Evolutionary conservation across 768 basidiomycete genomes (phyloP).

Genomic region (Candolleomyces aberdarensis): DNA sequence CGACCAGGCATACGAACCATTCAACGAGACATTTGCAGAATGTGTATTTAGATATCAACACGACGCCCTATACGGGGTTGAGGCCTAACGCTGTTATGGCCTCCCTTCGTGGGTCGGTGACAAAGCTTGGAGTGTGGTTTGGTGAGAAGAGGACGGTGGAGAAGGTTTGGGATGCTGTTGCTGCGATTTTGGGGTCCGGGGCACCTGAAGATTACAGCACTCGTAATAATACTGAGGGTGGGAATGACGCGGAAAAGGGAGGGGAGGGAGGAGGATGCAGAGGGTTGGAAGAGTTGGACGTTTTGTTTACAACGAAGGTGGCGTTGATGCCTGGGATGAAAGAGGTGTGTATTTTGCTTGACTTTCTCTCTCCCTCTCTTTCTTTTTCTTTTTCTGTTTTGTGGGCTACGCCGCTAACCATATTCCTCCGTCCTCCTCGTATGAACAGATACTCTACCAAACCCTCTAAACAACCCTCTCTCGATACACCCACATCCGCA

Average conservation of each 20-base stretch:
- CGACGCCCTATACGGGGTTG: constrained; percentile 43
- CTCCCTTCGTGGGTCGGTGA: constrained; percentile 27
- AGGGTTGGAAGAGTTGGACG: constrained; percentile 24
- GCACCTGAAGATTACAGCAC: not conserved
- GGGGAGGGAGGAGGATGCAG: constrained; percentile 15
- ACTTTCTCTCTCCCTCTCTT: not conserved
- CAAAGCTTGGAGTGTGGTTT: constrained; percentile 33
- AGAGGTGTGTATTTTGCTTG: constrained; percentile 25
- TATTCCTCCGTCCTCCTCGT: no score
- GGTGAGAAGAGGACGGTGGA: constrained; percentile 38
- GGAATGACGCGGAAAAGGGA: not conserved
- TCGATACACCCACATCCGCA: constrained; percentile 34
- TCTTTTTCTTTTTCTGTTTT: constrained; percentile 1
- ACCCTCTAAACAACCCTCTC: constrained; percentile 34
- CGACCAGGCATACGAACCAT: not conserved
- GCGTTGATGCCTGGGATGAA: constrained; percentile 23
- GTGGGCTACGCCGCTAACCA: no score
- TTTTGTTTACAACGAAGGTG: constrained; percentile 20
- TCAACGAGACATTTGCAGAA: constrained; percentile 24
- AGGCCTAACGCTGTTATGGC: constrained; percentile 40
- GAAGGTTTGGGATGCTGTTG: constrained; percentile 41
- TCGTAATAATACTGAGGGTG: constrained; percentile 7
- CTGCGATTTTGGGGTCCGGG: constrained; percentile 18
- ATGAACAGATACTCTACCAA: constrained; percentile 36
- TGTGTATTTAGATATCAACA: constrained; percentile 38